Percentiles rank a stretch among this genome's conserved stretches.
Conservation (phyloP, 169 alveolate genomes). For the Miamiensis avidus region DNA sequence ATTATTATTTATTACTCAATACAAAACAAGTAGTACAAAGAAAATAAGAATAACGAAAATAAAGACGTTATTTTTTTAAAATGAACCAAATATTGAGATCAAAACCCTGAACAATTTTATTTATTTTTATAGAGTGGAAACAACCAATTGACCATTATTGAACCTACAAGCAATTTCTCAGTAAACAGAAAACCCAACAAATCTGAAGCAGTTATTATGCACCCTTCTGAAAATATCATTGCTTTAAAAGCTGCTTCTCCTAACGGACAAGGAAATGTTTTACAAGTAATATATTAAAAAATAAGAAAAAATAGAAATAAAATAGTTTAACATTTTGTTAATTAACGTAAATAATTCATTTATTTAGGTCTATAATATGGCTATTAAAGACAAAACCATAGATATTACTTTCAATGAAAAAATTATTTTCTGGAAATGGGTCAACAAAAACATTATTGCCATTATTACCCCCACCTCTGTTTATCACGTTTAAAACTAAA, state of each 20-base stretch:
- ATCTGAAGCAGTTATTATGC: constrained; percentile 97
- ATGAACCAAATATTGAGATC: background rate
- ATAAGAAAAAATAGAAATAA: constrained; percentile 39
- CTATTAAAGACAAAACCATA: constrained; percentile 92
- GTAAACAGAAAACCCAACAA: constrained; percentile 92
- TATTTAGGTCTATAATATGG: constrained; percentile 94
- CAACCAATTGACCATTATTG: constrained; percentile 11
- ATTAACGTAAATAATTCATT: constrained; percentile 43
- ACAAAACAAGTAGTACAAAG: too few relatives aligned
- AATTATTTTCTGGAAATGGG: constrained; percentile 96
- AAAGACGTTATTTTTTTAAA: too few relatives aligned
- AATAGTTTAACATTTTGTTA: constrained; percentile 53
- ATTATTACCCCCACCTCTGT: constrained; percentile 91
- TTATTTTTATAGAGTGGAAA: constrained; percentile 4
- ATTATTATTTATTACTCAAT: too few relatives aligned
- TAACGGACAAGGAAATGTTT: constrained; percentile 32
- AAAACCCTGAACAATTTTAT: too few relatives aligned
- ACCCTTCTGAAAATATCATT: constrained; percentile 93
- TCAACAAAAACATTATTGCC: constrained; percentile 89
- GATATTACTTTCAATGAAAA: constrained; percentile 90
- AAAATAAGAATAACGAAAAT: too few relatives aligned
- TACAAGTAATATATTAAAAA: constrained; percentile 4
- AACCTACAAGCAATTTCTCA: constrained; percentile 5
- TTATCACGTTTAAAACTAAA: constrained; percentile 87
- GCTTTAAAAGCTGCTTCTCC: constrained; percentile 90